Conservation (phyloP, 2,329 filamentous ascomycete species). For the Phyllosticta citribraziliensis region DNA sequence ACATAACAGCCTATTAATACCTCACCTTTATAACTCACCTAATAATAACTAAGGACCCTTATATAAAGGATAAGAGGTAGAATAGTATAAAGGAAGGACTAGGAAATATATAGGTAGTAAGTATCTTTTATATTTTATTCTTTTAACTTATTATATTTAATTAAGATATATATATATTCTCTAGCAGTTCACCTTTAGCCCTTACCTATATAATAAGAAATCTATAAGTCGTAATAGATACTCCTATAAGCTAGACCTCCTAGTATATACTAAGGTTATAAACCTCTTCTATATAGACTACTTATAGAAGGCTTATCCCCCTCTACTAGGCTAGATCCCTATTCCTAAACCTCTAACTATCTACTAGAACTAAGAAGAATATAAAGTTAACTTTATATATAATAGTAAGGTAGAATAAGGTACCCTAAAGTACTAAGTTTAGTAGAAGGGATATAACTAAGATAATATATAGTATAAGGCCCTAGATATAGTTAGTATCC, state of each 20-base stretch:
- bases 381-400: not conserved
- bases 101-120: too few relatives aligned
- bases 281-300: not conserved
- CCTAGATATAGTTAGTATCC: not conserved
- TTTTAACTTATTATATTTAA: too few relatives aligned
- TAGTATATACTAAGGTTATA: not conserved
- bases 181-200: too few relatives aligned
- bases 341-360: not conserved
- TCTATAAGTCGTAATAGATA: too few relatives aligned
- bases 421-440: not conserved
- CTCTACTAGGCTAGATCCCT: not conserved
- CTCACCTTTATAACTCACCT: too few relatives aligned
- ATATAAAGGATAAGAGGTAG: too few relatives aligned
- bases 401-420: not conserved
- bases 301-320: not conserved
- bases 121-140: too few relatives aligned
- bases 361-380: not conserved
- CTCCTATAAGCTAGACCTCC: not conserved
- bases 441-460: not conserved
- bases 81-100: too few relatives aligned
- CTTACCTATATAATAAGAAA: too few relatives aligned
- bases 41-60: too few relatives aligned
- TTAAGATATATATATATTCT: too few relatives aligned
- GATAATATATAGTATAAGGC: not conserved
- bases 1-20: too few relatives aligned